Percentiles rank a stretch among this genome's conserved stretches.
phyloP scores from a whole-genome alignment of 495 filamentous ascomycete genomes.

The Tuber microsphaerosporum region DNA sequence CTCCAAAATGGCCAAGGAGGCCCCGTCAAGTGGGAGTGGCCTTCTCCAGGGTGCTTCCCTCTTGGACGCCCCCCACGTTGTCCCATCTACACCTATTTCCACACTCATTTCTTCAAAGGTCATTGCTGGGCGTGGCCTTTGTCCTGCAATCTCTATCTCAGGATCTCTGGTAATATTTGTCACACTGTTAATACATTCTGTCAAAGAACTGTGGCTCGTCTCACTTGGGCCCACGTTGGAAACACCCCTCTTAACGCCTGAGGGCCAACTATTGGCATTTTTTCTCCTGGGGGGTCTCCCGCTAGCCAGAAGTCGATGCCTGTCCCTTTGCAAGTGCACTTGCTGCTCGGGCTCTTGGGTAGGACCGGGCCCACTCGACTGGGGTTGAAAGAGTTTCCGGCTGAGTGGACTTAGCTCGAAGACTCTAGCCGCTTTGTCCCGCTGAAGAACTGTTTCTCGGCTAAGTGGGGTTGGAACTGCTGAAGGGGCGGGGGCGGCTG shows the following conservation, averaged over 20 bases:
- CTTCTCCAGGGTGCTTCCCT: background rate
- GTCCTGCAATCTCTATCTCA: background rate
- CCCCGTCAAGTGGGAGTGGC: background rate
- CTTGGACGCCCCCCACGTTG: background rate
- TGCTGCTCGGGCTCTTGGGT: too few species aligned
- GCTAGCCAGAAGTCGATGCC: background rate
- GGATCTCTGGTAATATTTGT: background rate
- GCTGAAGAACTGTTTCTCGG: too few species aligned
- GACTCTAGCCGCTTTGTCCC: too few species aligned
- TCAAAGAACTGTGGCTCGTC: background rate
- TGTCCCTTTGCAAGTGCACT: background rate
- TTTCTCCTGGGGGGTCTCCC: background rate
- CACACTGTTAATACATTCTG: background rate
- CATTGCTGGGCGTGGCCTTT: constrained; percentile 8
- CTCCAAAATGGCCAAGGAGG: background rate
- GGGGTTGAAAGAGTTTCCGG: too few species aligned
- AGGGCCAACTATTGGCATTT: background rate
- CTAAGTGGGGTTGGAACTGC: too few species aligned
- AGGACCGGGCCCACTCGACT: too few species aligned
- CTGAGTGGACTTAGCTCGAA: too few species aligned
- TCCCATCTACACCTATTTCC: constrained; percentile 3
- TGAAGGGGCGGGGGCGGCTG: background rate
- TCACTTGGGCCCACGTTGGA: background rate
- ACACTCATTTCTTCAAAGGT: constrained; percentile 17
- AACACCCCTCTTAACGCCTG: background rate